phyloP scores from a whole-genome alignment of 2,329 filamentous ascomycete genomes.

The Colletotrichum sp. region DNA sequence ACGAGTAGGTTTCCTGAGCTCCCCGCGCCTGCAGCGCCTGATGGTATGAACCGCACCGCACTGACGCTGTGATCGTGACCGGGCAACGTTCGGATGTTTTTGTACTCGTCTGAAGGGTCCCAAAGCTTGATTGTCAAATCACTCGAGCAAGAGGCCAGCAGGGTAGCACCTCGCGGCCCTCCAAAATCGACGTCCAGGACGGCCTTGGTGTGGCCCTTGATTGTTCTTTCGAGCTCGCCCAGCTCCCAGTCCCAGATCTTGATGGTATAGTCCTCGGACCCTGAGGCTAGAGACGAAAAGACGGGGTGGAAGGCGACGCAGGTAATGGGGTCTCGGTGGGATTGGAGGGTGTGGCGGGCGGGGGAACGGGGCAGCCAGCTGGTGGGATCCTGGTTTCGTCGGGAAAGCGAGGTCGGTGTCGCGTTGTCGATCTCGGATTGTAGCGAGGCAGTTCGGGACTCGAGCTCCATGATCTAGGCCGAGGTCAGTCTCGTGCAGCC shows the following conservation, averaged over 20 bases:
- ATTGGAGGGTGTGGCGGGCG: slow-evolving; percentile 81
- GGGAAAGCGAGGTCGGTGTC: slow-evolving; percentile 76
- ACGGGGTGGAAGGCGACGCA: slow-evolving; percentile 92
- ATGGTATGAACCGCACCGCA: slow-evolving; percentile 86
- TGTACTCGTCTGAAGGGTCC: slow-evolving; percentile 92
- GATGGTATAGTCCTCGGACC: slow-evolving; percentile 90
- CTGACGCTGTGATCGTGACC: slow-evolving; percentile 94
- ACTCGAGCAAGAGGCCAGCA: slow-evolving; percentile 76
- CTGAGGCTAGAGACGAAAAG: slow-evolving; percentile 88
- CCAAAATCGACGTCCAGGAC: slow-evolving; percentile 92
- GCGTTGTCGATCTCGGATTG: slow-evolving; percentile 86
- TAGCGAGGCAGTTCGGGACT: slow-evolving; percentile 73
- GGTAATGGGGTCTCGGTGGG: slow-evolving; percentile 81
- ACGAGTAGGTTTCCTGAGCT: slow-evolving; percentile 86
- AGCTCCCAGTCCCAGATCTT: slow-evolving; percentile 98
- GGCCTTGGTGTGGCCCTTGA: slow-evolving; percentile 90
- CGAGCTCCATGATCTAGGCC: slow-evolving; percentile 87
- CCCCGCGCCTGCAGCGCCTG: slow-evolving; percentile 77
- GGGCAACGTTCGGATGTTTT: slow-evolving; percentile 89
- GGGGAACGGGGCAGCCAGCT: slow-evolving; percentile 88
- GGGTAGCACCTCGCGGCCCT: slow-evolving; percentile 78
- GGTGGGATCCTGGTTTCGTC: slow-evolving; percentile 81
- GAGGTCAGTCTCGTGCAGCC: neutral
- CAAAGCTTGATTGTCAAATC: slow-evolving; percentile 95
- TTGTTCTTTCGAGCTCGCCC: slow-evolving; percentile 85